Percentiles rank a stretch among this genome's conserved stretches.
These are phyloP conservation scores for Thermothielavioides terrestris DNA, from an alignment of 495 filamentous ascomycete genomes.

Conservation along the genomic window DNA sequence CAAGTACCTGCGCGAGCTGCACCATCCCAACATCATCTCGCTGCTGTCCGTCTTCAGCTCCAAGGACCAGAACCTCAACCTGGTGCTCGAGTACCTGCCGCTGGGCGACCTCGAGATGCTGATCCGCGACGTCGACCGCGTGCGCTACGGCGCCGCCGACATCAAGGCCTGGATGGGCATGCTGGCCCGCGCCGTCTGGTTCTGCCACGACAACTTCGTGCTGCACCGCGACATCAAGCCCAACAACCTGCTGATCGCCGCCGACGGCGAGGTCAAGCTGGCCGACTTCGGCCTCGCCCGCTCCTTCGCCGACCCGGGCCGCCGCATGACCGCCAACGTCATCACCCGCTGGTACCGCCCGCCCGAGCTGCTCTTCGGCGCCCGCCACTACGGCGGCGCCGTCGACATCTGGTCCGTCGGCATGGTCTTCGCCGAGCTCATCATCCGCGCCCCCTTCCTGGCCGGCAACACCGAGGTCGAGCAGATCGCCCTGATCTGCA, in stretches of 20 bases:
- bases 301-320: constrained; percentile 78
- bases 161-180: constrained; percentile 99
- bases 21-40: constrained; percentile 89
- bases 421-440: constrained; percentile 83
- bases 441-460: constrained; percentile 71
- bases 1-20: constrained; percentile 89
- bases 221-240: constrained; percentile 98
- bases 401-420: constrained; percentile 97
- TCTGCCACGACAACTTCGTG: constrained; percentile 90
- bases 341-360: constrained; percentile 97
- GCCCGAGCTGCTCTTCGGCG: constrained; percentile 85
- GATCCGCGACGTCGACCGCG: constrained; percentile 67
- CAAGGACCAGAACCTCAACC: constrained; percentile 82
- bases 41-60: constrained; percentile 86
- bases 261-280: constrained; percentile 86
- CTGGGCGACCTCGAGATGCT: constrained; percentile 87
- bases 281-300: constrained; percentile 96
- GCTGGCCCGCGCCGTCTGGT: constrained; percentile 88
- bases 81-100: constrained; percentile 89
- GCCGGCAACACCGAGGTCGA: constrained; percentile 65
- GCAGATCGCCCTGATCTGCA: constrained; percentile 69
- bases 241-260: constrained; percentile 91
- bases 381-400: constrained; percentile 76
- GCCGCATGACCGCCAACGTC: constrained; percentile 84
- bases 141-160: constrained; percentile 62